Base-by-base conservation (phyloP, 768 basidiomycete genomes). In the Mycena sanguinolenta region DNA sequence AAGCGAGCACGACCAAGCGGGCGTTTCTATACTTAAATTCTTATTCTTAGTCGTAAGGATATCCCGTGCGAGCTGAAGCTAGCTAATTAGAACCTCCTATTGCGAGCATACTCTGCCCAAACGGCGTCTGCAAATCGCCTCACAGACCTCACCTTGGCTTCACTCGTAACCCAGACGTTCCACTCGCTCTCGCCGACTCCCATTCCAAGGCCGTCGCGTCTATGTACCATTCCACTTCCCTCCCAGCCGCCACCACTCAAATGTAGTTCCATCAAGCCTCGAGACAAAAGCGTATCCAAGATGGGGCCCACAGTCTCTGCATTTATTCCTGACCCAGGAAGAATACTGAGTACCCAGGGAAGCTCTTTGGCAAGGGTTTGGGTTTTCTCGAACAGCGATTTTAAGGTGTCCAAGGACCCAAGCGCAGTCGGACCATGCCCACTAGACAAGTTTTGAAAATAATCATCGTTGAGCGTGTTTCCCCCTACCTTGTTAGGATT, bases 251-350 rank as follows among this genome's bases (percentile, higher is more conserved):
- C 93, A 0, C 89, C 94, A 71, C 93, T 95, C 67, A 95, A 76
- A 76, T 95, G 94, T 1, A 95, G 82, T 77, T 95, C 93, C 27
- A 80, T 80, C 27, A 94, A 77, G 8, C 91, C 91, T 28, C 85
- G 79, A 0, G 89, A 87, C 27, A 89, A 73, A 42, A 95, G 81
- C 23, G 79, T 73, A 25, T 84, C 74, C 58, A 93, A 81, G 38
- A 95, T 54, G 14, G 72, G 60, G 1, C 81, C 77, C n/a, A 91
- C 80, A 1, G 88, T 93, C 12, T 82, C 74, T 9, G 84, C 77
- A 72, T 91, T 93, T 63, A 95, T 89, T 1, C 94, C 94, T 14
- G 92, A 92, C 5, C 94, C 94, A 3, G 93, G 91, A 71, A 95
- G 86, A 58, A 96, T 86, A 12, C 80, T 84, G 52, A 86, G 75